A percentile compares a stretch with the other conserved stretches of the same genome.
Conservation (phyloP, 208 protist species). For the Leptomonas pyrrhocoris region DNA sequence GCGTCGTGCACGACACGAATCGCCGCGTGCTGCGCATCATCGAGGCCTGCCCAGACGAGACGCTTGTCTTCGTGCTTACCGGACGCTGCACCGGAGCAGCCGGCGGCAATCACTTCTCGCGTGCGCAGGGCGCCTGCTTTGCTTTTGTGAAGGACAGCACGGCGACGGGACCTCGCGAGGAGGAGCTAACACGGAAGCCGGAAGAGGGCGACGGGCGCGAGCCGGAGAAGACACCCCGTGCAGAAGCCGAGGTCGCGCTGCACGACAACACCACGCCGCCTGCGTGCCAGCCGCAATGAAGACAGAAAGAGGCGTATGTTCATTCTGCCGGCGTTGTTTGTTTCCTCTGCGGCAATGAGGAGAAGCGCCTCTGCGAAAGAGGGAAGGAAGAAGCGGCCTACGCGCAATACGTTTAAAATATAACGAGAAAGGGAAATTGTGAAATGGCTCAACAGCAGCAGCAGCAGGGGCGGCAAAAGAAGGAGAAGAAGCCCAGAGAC, state of each 20-base stretch:
- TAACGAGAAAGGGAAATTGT: too few relatives aligned
- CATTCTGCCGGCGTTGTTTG: constrained; percentile 1
- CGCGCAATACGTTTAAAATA: too few relatives aligned
- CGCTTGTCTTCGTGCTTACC: constrained; percentile 62
- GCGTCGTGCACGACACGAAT: constrained; percentile 58
- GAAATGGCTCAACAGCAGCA: too few relatives aligned
- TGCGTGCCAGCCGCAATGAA: constrained; percentile 56
- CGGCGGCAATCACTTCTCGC: constrained; percentile 49
- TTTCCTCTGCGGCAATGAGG: neutral
- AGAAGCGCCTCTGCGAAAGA: too few relatives aligned
- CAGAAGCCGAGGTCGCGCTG: neutral
- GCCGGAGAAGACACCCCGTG: neutral
- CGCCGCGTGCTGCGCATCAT: constrained; percentile 73
- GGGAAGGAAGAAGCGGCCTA: too few relatives aligned
- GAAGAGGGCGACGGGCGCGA: neutral
- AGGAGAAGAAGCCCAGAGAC: too few relatives aligned
- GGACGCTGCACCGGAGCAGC: constrained; percentile 40
- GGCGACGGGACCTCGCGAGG: constrained; percentile 37
- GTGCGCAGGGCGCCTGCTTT: constrained; percentile 67
- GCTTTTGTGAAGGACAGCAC: constrained; percentile 79
- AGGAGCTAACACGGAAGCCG: constrained; percentile 15
- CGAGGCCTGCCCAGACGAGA: constrained; percentile 69
- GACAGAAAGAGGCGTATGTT: neutral
- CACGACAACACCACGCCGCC: constrained; percentile 27
- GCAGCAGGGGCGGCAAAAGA: too few relatives aligned